These are phyloP conservation scores for Misopates orontium DNA, from an alignment of 257 asterid species.

Conservation along the genomic window DNA sequence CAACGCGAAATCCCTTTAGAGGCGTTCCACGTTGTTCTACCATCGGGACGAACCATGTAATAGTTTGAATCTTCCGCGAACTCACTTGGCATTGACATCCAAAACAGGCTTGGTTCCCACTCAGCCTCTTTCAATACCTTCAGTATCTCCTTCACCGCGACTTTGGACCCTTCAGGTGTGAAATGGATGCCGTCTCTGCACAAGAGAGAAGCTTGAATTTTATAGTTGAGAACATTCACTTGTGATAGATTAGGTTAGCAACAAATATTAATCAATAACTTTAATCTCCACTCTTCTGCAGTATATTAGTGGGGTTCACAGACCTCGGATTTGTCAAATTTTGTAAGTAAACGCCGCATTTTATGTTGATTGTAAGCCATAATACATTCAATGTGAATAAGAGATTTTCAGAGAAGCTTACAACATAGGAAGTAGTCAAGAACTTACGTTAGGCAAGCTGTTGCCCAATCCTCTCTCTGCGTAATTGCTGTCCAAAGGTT, in stretches of 20 bases:
- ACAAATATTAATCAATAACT: neutral
- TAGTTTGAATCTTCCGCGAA: conserved; percentile 46
- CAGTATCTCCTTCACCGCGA: conserved; percentile 58
- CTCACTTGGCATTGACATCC: conserved; percentile 55
- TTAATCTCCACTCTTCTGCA: neutral
- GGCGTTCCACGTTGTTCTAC: conserved; percentile 37
- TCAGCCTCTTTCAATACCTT: conserved; percentile 50
- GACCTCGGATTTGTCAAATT: too few species aligned
- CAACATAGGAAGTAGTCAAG: neutral
- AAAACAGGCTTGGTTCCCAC: conserved; percentile 64
- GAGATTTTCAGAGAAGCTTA: neutral
- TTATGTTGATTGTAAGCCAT: too few species aligned
- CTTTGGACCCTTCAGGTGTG: conserved; percentile 50
- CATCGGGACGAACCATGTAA: conserved; percentile 36
- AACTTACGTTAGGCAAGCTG: conserved; percentile 52
- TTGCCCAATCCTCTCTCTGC: conserved; percentile 55
- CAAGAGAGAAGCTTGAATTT: neutral
- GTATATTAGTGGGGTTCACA: too few species aligned
- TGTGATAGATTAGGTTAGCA: neutral
- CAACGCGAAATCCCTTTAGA: conserved; percentile 33
- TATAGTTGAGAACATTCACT: neutral
- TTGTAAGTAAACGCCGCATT: too few species aligned
- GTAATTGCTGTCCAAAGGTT: conserved; percentile 66
- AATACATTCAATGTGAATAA: neutral
- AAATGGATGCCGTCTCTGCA: conserved; percentile 71